phyloP scores from a whole-genome alignment of 768 basidiomycete species.

The Lyophyllum decastes region DNA sequence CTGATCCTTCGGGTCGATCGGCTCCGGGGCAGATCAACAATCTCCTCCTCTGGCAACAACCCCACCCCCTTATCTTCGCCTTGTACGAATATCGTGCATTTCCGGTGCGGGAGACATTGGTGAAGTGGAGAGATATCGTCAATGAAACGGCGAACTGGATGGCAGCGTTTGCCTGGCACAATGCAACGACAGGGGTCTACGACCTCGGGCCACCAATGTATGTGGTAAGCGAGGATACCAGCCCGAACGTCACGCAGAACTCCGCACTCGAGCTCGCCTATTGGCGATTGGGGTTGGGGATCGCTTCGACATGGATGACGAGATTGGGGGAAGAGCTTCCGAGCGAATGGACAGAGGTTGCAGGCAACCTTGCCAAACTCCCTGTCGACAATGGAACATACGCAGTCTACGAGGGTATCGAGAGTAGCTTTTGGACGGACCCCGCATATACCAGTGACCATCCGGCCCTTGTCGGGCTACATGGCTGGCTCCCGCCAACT shows the following conservation, averaged over 20 bases:
- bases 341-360: conserved; percentile 43
- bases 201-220: conserved; percentile 65
- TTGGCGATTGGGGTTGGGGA: conserved; percentile 51
- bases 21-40: conserved; percentile 64
- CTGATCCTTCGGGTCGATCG: conserved; percentile 57
- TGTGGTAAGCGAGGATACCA: conserved; percentile 57
- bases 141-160: conserved; percentile 60
- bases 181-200: conserved; percentile 44
- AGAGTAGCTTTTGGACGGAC: conserved; percentile 52
- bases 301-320: conserved; percentile 52
- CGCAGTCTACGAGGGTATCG: conserved; percentile 56
- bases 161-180: conserved; percentile 56
- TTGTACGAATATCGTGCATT: conserved; percentile 55
- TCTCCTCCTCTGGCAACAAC: conserved; percentile 64
- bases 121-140: conserved; percentile 55
- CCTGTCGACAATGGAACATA: conserved; percentile 54
- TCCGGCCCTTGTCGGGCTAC: conserved; percentile 54
- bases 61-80: conserved; percentile 60
- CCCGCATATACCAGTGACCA: conserved; percentile 56
- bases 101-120: conserved; percentile 36
- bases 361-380: conserved; percentile 47
- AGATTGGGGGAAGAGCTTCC: conserved; percentile 43
- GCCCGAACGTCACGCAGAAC: conserved; percentile 53
- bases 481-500: conserved; percentile 60
- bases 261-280: conserved; percentile 62